phyloP scores from a whole-genome alignment of 2,329 filamentous ascomycete genomes.

The Calonectria fujianensis region DNA sequence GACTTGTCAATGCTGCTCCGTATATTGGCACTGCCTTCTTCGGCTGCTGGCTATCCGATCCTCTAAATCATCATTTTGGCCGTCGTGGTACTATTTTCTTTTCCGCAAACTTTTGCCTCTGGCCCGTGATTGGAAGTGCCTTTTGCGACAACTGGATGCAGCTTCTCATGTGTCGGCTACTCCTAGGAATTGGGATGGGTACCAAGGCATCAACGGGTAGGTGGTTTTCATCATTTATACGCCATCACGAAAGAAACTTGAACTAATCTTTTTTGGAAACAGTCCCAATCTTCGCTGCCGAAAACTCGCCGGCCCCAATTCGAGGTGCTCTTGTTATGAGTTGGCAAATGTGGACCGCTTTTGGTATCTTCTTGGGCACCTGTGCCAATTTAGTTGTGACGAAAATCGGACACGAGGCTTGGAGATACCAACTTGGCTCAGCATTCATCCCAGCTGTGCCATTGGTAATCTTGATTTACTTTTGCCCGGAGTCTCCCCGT shows the following conservation, averaged over 20 bases:
- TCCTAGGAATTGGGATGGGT: conserved; percentile 86
- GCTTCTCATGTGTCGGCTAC: conserved; percentile 81
- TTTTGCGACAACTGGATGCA: conserved; percentile 84
- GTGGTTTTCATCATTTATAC: conserved; percentile 42
- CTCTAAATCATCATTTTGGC: conserved; percentile 69
- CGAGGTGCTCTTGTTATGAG: conserved; percentile 88
- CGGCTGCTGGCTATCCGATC: conserved; percentile 81
- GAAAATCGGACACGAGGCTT: conserved; percentile 64
- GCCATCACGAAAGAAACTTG: neutral
- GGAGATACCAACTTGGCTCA: conserved; percentile 79
- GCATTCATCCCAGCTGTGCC: conserved; percentile 78
- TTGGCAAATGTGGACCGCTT: conserved; percentile 83
- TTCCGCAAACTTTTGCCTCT: conserved; percentile 82
- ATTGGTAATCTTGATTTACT: conserved; percentile 74
- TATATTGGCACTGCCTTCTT: conserved; percentile 69
- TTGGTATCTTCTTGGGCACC: conserved; percentile 78
- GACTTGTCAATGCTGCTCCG: conserved; percentile 79
- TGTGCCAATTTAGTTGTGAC: conserved; percentile 73
- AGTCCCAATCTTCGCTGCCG: conserved; percentile 85
- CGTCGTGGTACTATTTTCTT: conserved; percentile 79
- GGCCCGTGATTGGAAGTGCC: conserved; percentile 81
- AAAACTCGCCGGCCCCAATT: conserved; percentile 81
- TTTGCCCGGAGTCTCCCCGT: conserved; percentile 80
- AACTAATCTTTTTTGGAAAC: conserved; percentile 56
- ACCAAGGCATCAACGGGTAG: conserved; percentile 78